Base-by-base conservation (phyloP, 2,329 filamentous ascomycete genomes). In the Ascochyta lentis region DNA sequence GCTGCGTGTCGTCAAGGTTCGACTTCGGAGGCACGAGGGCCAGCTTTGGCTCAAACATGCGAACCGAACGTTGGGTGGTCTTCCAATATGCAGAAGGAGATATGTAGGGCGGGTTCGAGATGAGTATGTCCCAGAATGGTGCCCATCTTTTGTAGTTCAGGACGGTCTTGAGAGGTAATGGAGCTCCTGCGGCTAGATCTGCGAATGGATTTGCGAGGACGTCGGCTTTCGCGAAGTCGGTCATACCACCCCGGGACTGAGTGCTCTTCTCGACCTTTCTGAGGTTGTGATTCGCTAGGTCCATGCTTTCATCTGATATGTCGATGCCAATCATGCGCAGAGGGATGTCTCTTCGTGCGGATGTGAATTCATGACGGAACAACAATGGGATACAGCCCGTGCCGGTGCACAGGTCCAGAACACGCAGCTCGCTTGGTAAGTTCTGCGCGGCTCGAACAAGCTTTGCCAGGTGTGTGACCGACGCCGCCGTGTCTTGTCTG, bases 41-140 rank as follows among this genome's bases (percentile, higher is more conserved):
- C 12, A 90, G 76, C 60, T 80, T 84, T 3, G 95, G 95, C 76
- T 99, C 95, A 71, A 86, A 92, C 41, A 86, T 86, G 15, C 92
- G 85, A 27, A 97, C 94, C 12, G 90, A 94, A 24, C 87, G 84
- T 1, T 83, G 80, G 1, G 89, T 92, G 16, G 85, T 84, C 35
- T 76, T 81, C 35, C 81, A 76, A 67, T 90, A 92, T 7, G 84
- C 84, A 3, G 0, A 61, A 0, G 80, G 78, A 2, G 92, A 96
- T 46, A 98, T 88, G 72, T 98, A 98, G 0, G 95, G 95, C 15
- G 95, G 95, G 68, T 99, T 99, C 1, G 90, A 90, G 33, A 95
- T 84, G 1, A 99, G 76, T 4, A 98, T 77, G 59, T 96, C 69
- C 73, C 73, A 76, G 37, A 69, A 68, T 8, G 38, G 49, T 1